These are phyloP conservation scores for Nitzschia sp. DNA, from an alignment of 108 stramenopile species.

Conservation along the genomic window DNA sequence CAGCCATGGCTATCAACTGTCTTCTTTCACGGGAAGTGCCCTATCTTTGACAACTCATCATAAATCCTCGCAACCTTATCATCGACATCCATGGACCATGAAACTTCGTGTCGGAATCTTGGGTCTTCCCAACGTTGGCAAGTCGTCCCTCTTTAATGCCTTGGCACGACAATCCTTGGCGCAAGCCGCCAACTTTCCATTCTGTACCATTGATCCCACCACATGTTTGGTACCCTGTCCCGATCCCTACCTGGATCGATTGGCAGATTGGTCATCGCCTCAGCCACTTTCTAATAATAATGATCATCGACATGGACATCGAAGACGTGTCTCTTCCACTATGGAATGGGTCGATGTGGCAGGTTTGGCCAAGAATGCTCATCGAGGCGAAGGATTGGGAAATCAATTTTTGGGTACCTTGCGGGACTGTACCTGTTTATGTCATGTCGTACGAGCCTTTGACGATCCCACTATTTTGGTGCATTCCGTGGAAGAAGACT, in stretches of 20 bases:
- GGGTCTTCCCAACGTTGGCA: constrained; percentile 94
- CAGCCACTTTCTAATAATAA: background rate
- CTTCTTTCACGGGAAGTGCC: no score
- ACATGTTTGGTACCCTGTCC: constrained; percentile 64
- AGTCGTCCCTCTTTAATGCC: constrained; percentile 87
- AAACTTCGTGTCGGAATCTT: constrained; percentile 65
- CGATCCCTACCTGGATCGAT: constrained; percentile 55
- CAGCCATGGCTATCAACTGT: no score
- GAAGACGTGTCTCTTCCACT: constrained; percentile 57
- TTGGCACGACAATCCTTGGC: constrained; percentile 64
- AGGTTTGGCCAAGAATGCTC: constrained; percentile 89
- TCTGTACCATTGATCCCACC: constrained; percentile 97
- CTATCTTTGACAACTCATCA: no score
- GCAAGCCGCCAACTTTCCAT: constrained; percentile 86
- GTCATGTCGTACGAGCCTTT: constrained; percentile 87
- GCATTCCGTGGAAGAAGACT: constrained; percentile 63
- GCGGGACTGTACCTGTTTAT: constrained; percentile 82
- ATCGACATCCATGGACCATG: constrained; percentile 8
- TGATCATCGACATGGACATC: constrained; percentile 17
- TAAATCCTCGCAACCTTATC: no score
- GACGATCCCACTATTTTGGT: constrained; percentile 34
- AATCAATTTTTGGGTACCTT: constrained; percentile 92
- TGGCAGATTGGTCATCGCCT: constrained; percentile 37
- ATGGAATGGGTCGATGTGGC: constrained; percentile 95
- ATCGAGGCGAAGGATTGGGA: constrained; percentile 92